Evolutionary conservation across 257 asterid genomes (phyloP), one percentile per base, ranked within the genome.

Genomic region (Solanum bulbocastanum): DNA sequence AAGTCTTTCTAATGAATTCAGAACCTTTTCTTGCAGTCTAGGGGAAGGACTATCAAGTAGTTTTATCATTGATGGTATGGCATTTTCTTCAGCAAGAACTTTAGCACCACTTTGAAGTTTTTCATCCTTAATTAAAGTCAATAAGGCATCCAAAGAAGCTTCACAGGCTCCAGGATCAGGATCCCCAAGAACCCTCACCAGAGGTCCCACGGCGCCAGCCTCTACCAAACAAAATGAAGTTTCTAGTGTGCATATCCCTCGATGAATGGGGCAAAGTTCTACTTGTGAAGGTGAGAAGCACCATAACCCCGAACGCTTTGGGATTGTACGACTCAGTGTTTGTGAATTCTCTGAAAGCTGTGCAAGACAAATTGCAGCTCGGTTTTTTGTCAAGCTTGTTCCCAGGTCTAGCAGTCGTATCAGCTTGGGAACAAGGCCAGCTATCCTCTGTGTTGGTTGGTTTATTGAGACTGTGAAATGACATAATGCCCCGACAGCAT

Each of bases 71-170:
- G 75, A 89, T 9, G 91, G 91, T 39, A 94, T 88, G n/a, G 94
- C 94, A 44, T 91, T 84, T 66, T 91, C 96, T 87, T 91, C 93
- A 3, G 60, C 94, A 3, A 94, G 92, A 86, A 92, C 92, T 90
- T 94, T 94, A 86, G 90, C 87, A 6, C 97, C 97, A 73, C 86
- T 86, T 78, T 92, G 96, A 89, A 92, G 87, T 86, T 87, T 76
- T 85, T 91, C 97, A 0, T 88, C 76, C 11, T 89, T 88, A 46
- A 93, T 90, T 89, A 94, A 89, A 87, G 97, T 92, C 85, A 93
- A n/a, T n/a, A 94, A 93, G 13, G 97, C 95, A 56, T 93, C 97
- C 56, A 94, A 76, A 40, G 94, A 92, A 68, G 97, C 97, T 90
- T 93, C 97, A 37, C 92, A 90, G 46, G 91, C 91, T 69, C 81